These are phyloP conservation scores for Lactarius tabidus DNA, from an alignment of 768 basidiomycete species.

Conservation along the genomic window DNA sequence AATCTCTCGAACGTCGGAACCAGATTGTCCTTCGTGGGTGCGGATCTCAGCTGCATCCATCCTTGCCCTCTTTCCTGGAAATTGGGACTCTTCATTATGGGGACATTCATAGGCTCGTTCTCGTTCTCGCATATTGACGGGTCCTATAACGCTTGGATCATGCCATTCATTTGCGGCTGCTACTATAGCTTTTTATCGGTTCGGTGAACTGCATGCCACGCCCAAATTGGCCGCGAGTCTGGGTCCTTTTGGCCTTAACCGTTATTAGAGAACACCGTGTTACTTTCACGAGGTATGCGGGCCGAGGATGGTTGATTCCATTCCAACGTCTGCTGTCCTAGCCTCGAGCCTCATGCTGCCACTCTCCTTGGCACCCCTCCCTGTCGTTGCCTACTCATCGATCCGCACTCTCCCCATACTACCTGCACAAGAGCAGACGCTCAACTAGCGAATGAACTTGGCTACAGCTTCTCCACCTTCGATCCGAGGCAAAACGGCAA, in stretches of 20 bases:
- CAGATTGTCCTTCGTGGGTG: neutral
- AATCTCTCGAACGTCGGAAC: neutral
- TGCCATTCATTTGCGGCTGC: neutral
- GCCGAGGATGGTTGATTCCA: neutral
- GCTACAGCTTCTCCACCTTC: neutral
- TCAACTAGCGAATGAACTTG: neutral
- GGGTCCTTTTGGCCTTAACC: neutral
- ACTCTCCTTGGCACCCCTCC: neutral
- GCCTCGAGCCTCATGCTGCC: constrained; percentile 2
- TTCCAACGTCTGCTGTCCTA: neutral
- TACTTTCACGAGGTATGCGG: neutral
- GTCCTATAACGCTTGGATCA: neutral
- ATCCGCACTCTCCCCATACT: neutral
- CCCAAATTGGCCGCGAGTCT: neutral
- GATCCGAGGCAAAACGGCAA: constrained; percentile 6
- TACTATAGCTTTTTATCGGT: neutral
- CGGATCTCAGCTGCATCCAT: neutral
- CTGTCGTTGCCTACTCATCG: neutral
- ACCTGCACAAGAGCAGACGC: neutral
- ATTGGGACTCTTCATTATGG: neutral
- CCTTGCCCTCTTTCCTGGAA: neutral
- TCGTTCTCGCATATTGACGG: neutral
- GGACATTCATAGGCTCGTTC: neutral
- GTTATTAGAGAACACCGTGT: neutral
- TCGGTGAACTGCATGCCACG: neutral